Percentiles rank a stretch among this genome's conserved stretches.
These are phyloP conservation scores for Didymella exigua DNA, from an alignment of 2,329 filamentous ascomycete species.

Conservation along the genomic window DNA sequence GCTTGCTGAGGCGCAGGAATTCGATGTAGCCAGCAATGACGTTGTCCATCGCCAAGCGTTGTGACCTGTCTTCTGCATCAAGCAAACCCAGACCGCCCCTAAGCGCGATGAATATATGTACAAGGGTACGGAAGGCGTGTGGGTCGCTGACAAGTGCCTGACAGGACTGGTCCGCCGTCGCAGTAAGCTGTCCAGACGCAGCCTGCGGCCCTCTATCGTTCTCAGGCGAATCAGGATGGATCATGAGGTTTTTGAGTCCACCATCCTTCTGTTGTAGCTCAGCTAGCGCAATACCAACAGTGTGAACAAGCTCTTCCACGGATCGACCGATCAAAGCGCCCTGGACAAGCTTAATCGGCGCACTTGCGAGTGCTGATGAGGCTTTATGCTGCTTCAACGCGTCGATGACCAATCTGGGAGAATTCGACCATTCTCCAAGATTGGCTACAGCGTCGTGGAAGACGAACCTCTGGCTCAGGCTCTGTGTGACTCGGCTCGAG, in stretches of 20 bases:
- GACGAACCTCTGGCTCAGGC: conserved; percentile 64
- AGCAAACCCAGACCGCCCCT: conserved; percentile 51
- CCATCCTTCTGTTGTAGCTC: conserved; percentile 42
- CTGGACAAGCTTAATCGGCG: conserved; percentile 76
- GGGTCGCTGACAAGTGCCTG: conserved; percentile 48
- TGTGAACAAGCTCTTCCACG: conserved; percentile 51
- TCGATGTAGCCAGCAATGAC: conserved; percentile 83
- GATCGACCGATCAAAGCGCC: conserved; percentile 73
- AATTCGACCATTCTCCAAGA: conserved; percentile 60
- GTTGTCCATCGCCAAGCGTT: conserved; percentile 64
- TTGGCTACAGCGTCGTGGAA: conserved; percentile 69
- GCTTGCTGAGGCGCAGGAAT: conserved; percentile 72
- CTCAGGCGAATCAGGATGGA: conserved; percentile 37
- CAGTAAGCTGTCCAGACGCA: conserved; percentile 24
- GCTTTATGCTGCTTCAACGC: conserved; percentile 62
- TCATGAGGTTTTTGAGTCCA: conserved; percentile 35
- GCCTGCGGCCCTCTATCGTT: conserved; percentile 27
- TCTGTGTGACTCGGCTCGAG: conserved; percentile 57
- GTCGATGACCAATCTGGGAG: conserved; percentile 63
- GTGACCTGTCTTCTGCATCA: conserved; percentile 22
- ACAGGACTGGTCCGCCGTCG: conserved; percentile 34
- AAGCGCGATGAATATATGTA: conserved; percentile 68
- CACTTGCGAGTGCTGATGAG: conserved; percentile 63
- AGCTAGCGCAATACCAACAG: conserved; percentile 52
- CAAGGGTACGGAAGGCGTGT: conserved; percentile 52